These are phyloP conservation scores for Monosporascus sp. DNA, from an alignment of 2,329 filamentous ascomycete species.

Conservation along the genomic window DNA sequence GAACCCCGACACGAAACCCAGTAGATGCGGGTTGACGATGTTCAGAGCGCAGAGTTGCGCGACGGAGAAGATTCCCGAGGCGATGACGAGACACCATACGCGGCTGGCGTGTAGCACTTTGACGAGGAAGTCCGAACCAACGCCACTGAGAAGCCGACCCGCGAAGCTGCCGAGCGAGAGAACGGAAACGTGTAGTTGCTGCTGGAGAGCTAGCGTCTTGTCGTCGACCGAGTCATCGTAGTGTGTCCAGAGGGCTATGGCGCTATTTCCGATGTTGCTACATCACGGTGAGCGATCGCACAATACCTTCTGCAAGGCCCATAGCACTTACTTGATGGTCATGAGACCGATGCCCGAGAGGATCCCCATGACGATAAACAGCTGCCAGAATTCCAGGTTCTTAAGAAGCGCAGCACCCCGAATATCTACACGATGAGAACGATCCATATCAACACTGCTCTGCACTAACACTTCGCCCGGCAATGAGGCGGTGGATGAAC, in stretches of 20 bases:
- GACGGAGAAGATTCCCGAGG: conserved; percentile 69
- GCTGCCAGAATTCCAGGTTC: conserved; percentile 80
- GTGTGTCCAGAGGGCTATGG: conserved; percentile 81
- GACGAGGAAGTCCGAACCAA: conserved; percentile 86
- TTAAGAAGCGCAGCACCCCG: conserved; percentile 72
- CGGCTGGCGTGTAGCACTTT: conserved; percentile 76
- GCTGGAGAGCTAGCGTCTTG: conserved; percentile 72
- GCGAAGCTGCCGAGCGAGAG: conserved; percentile 84
- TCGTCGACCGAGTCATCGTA: conserved; percentile 70
- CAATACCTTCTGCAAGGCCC: background rate
- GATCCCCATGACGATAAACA: conserved; percentile 84
- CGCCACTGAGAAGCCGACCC: conserved; percentile 75
- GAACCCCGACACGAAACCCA: conserved; percentile 74
- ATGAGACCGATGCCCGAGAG: conserved; percentile 90
- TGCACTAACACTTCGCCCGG: conserved; percentile 47
- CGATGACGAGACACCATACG: conserved; percentile 83
- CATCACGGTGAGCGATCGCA: background rate
- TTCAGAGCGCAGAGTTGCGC: conserved; percentile 74
- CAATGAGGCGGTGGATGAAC: conserved; percentile 46
- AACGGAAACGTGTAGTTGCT: conserved; percentile 90
- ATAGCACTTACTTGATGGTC: conserved; percentile 84
- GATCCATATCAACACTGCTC: conserved; percentile 64
- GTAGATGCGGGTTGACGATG: conserved; percentile 70
- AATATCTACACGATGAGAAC: conserved; percentile 83
- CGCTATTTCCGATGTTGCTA: conserved; percentile 92